Conservation (phyloP, 2,329 filamentous ascomycete species). For the Podosphaera aphanis region DNA sequence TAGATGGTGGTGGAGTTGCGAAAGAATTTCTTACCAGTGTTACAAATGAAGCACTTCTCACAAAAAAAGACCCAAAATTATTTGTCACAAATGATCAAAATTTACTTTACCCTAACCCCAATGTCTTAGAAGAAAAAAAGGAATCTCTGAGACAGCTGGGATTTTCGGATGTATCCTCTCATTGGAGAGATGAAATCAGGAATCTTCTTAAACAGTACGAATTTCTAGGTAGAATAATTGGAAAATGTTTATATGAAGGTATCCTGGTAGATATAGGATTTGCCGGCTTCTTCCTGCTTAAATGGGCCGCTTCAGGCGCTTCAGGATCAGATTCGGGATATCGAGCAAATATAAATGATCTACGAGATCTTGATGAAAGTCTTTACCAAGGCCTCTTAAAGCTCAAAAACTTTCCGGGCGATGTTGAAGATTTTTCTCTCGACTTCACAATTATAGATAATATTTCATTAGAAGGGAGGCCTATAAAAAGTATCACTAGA, state of each 20-base stretch:
- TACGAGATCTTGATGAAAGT: constrained; percentile 73
- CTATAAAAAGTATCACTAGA: constrained; percentile 39
- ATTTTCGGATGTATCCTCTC: constrained; percentile 26
- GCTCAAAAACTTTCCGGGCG: constrained; percentile 65
- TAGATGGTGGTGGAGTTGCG: constrained; percentile 89
- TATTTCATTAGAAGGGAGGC: constrained; percentile 23
- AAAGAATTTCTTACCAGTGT: constrained; percentile 90
- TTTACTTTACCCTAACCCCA: constrained; percentile 70
- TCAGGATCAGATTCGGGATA: constrained; percentile 48
- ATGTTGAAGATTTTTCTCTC: constrained; percentile 58
- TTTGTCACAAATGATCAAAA: constrained; percentile 75
- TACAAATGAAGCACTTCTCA: constrained; percentile 60
- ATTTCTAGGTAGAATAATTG: constrained; percentile 77
- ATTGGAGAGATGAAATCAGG: constrained; percentile 32
- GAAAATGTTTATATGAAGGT: constrained; percentile 92
- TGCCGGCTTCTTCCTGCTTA: constrained; percentile 84
- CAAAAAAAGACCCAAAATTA: constrained; percentile 31
- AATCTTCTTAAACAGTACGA: constrained; percentile 56
- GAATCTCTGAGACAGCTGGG: constrained; percentile 30
- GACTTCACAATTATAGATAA: constrained; percentile 78
- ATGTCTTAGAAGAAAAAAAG: constrained; percentile 44
- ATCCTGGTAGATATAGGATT: constrained; percentile 86
- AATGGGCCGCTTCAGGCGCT: constrained; percentile 60
- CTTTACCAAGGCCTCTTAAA: constrained; percentile 67
- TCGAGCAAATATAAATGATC: constrained; percentile 80